Evolutionary conservation across 768 basidiomycete species (phyloP).

Genomic region (Grammothele lineata): DNA sequence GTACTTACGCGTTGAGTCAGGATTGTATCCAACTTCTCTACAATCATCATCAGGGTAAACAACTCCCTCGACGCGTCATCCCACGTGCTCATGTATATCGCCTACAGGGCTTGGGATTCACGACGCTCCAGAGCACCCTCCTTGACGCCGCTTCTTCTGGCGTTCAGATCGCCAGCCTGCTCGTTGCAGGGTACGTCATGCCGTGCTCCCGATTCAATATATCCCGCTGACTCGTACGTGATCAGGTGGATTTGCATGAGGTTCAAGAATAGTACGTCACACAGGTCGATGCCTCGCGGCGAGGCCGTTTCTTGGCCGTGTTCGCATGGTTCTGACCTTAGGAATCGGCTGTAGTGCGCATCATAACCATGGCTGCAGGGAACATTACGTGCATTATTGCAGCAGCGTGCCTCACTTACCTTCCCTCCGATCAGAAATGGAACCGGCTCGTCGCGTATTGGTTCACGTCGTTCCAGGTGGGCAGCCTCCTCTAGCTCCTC

Average conservation of each 20-base stretch:
- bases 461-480: slow-evolving; percentile 25
- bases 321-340: background rate
- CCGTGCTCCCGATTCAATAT: background rate
- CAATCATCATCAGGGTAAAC: slow-evolving; percentile 23
- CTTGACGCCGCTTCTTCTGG: slow-evolving; percentile 15
- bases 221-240: background rate
- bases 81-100: too few relatives aligned
- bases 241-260: slow-evolving; percentile 12
- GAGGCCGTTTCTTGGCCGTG: background rate
- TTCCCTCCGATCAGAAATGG: slow-evolving; percentile 26
- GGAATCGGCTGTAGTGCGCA: background rate
- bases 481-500: background rate
- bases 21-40: slow-evolving; percentile 19
- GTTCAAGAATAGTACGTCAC: slow-evolving; percentile 16
- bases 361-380: slow-evolving; percentile 15
- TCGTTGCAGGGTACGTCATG: slow-evolving; percentile 12
- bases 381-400: slow-evolving; percentile 31
- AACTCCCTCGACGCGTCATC: background rate
- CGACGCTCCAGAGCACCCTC: slow-evolving; percentile 16
- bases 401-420: slow-evolving; percentile 26
- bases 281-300: too few relatives aligned
- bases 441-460: slow-evolving; percentile 29
- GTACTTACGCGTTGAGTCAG: background rate
- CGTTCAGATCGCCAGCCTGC: slow-evolving; percentile 12
- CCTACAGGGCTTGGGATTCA: slow-evolving; percentile 19